These are phyloP conservation scores for Cicer chorassanicum DNA, from an alignment of 306 rosid genomes.

Conservation along the genomic window DNA sequence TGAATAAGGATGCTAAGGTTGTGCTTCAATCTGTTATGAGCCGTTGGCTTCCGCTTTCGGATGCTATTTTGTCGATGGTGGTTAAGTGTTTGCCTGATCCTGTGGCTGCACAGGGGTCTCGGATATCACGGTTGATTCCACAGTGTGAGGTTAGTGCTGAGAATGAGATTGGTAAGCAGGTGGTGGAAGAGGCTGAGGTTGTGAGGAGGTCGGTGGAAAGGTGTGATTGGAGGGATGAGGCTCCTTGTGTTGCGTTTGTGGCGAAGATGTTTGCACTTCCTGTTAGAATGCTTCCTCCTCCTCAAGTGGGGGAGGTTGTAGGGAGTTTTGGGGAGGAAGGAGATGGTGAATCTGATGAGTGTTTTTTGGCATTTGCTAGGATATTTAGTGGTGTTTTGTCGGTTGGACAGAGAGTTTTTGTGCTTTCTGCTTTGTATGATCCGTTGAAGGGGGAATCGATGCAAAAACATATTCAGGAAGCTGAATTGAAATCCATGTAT, in stretches of 20 bases:
- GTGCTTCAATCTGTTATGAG: constrained; percentile 85
- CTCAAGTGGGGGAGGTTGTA: constrained; percentile 53
- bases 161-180: constrained; percentile 36
- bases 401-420: constrained; percentile 73
- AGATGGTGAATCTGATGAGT: constrained; percentile 77
- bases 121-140: constrained; percentile 70
- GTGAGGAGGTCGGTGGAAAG: constrained; percentile 13
- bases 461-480: constrained; percentile 86
- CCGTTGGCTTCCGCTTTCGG: constrained; percentile 84
- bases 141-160: constrained; percentile 50
- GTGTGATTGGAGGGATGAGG: constrained; percentile 72
- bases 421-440: constrained; percentile 90
- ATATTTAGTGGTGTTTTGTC: constrained; percentile 80
- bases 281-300: constrained; percentile 64
- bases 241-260: constrained; percentile 84
- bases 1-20: constrained; percentile 71
- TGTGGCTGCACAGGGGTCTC: constrained; percentile 61
- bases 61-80: constrained; percentile 74
- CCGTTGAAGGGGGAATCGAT: constrained; percentile 75
- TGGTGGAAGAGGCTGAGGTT: constrained; percentile 19
- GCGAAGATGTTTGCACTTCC: constrained; percentile 95
- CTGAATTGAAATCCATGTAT: constrained; percentile 71
- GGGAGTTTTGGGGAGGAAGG: constrained; percentile 56
- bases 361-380: constrained; percentile 92
- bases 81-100: constrained; percentile 78